Percentiles rank a stretch among this genome's conserved stretches.
Conservation (phyloP, 2,329 filamentous ascomycete genomes). For the Simplicillium aogashimaense region DNA sequence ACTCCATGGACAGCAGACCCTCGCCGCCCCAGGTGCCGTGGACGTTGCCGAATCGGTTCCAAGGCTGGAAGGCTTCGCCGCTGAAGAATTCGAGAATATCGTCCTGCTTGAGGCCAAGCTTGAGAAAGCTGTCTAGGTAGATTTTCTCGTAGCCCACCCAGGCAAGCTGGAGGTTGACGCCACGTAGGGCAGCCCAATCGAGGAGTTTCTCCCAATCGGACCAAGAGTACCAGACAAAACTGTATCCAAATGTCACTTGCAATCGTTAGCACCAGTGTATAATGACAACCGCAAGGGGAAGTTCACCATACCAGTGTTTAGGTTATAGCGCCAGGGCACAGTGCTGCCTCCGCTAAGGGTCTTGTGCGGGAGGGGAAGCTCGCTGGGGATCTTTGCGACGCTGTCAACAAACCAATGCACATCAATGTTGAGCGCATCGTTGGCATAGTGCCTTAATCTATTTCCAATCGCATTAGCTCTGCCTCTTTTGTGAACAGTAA, state of each 20-base stretch:
- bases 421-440: slow-evolving; percentile 9
- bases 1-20: slow-evolving; percentile 24
- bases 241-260: slow-evolving; percentile 2
- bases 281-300: no score
- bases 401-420: slow-evolving; percentile 10
- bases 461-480: background rate
- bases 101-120: slow-evolving; percentile 30
- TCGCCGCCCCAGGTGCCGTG: slow-evolving; percentile 36
- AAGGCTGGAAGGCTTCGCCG: slow-evolving; percentile 39
- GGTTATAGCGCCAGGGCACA: slow-evolving; percentile 26
- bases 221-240: slow-evolving; percentile 19
- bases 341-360: slow-evolving; percentile 5
- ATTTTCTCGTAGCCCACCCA: slow-evolving; percentile 43
- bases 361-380: slow-evolving; percentile 4
- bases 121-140: slow-evolving; percentile 33
- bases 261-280: background rate
- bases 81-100: slow-evolving; percentile 36
- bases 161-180: slow-evolving; percentile 39
- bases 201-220: slow-evolving; percentile 41
- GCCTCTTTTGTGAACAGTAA: background rate
- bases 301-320: slow-evolving; percentile 35
- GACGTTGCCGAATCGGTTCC: slow-evolving; percentile 44
- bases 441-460: slow-evolving; percentile 12
- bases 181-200: slow-evolving; percentile 40
- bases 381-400: background rate